Conservation (phyloP, 768 basidiomycete species). For the Boletus subparvulus region DNA sequence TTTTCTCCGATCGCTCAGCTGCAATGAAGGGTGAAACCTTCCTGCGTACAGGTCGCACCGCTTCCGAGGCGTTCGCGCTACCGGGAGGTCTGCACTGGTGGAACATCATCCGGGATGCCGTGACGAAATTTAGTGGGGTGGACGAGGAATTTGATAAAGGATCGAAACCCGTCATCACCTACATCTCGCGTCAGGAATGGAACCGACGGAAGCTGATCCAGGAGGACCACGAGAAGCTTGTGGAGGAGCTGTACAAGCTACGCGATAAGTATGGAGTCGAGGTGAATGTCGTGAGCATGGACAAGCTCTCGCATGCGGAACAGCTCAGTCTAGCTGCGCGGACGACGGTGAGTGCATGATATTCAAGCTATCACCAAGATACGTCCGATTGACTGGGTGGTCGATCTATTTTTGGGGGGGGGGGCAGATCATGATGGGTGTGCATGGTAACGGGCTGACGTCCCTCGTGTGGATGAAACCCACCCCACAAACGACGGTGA, state of each 20-base stretch:
- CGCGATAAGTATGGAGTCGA: constrained; percentile 76
- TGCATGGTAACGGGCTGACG: constrained; percentile 91
- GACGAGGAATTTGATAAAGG: constrained; percentile 43
- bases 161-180: constrained; percentile 83
- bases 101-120: constrained; percentile 70
- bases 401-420: neutral
- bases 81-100: constrained; percentile 84
- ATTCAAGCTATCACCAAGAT: neutral
- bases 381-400: neutral
- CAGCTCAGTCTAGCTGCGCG: constrained; percentile 79
- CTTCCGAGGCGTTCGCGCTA: constrained; percentile 70
- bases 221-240: constrained; percentile 76
- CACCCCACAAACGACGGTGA: constrained; percentile 76
- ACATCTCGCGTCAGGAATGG: constrained; percentile 89
- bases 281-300: constrained; percentile 84
- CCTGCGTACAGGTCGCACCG: constrained; percentile 69
- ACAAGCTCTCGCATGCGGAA: constrained; percentile 74
- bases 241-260: constrained; percentile 68
- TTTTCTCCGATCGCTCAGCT: constrained; percentile 84
- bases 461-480: constrained; percentile 92
- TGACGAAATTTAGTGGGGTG: constrained; percentile 69
- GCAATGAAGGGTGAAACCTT: constrained; percentile 72
- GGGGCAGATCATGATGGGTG: constrained; percentile 85
- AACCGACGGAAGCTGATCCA: constrained; percentile 76
- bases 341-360: constrained; percentile 66